Evolutionary conservation across 148 eudicot genomes (phyloP), one percentile per base, ranked within the genome.

Genomic region (Gaultheria prostrata): DNA sequence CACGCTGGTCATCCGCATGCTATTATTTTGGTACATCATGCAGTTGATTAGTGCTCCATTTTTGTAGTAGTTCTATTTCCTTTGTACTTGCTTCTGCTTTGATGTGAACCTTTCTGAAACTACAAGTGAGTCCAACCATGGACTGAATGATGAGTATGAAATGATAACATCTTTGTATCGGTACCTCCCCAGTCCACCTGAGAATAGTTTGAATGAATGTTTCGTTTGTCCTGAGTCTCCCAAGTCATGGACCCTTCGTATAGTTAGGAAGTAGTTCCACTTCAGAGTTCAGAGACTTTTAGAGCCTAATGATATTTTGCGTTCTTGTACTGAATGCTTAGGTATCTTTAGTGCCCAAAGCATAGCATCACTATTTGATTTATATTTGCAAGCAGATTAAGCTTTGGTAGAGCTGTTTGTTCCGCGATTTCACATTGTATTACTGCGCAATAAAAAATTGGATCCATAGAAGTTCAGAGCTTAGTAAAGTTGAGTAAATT

Each of bases 271-370:
- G 21, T 63, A 43, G 12, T 45, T 24, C 70, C 46, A 28, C 26
- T 20, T 81, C 39, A 67, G 33, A 63, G 70, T 63, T 63, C 32
- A 3, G 32, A 24, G 18, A 12, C 17, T 26, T 26, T 28, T 0
- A 50, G 54, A 46, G 17, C 67, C 51, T 24, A 30, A 46, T 24
- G 21, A 18, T 43, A 12, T 21, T 45, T n/a, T 61, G 35, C 48
- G 14, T 39, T 20, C 15, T 69, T 50, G 11, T 30, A 57, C 65
- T 78, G 32, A 24, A 78, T 78, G 48, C 26, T 8, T 17, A 5
- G 61, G 76, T 32, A 67, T 63, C 76, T 81, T 80, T 46, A 67
- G 57, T 17, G 35, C 33, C 76, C 35, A 81, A 33, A 48, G 39
- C 5, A 3, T 28, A 48, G 53, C 35, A 48, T 67, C 57, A 46